Conservation (phyloP, 805 yeast genomes). For the Barnettozyma californica region DNA sequence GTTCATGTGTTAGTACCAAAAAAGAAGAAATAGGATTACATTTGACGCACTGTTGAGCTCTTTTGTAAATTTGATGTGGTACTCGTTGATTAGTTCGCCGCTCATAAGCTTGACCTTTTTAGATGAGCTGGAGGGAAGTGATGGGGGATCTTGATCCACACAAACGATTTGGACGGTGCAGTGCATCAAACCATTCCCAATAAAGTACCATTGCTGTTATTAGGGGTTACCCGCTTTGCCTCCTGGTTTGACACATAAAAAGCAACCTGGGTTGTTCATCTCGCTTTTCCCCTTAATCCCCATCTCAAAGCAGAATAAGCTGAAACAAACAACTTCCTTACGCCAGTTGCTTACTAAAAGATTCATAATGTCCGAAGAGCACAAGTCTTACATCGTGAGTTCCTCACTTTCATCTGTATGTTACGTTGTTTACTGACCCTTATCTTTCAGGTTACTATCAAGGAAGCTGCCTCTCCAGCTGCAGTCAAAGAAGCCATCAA, state of each 20-base stretch:
- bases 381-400: constrained; percentile 25
- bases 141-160: no score
- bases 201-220: not conserved
- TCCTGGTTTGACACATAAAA: not conserved
- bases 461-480: constrained; percentile 27
- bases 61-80: not conserved
- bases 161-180: no score
- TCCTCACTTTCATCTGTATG: no score
- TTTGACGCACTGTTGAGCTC: constrained; percentile 2
- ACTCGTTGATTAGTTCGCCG: not conserved
- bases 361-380: constrained; percentile 20
- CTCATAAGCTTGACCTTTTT: not conserved
- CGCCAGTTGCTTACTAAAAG: not conserved
- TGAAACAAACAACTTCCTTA: not conserved
- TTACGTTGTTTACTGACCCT: constrained; percentile 3
- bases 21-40: no score
- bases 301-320: not conserved
- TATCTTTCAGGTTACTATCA: constrained; percentile 31
- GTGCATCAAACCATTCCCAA: not conserved
- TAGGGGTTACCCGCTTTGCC: not conserved
- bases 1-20: not conserved
- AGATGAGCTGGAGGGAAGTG: not conserved
- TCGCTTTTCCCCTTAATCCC: not conserved
- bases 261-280: not conserved
- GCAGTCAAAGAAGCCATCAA: constrained; percentile 42